Conservation (phyloP, 2,329 filamentous ascomycete species). For the Aspergillus sp. region DNA sequence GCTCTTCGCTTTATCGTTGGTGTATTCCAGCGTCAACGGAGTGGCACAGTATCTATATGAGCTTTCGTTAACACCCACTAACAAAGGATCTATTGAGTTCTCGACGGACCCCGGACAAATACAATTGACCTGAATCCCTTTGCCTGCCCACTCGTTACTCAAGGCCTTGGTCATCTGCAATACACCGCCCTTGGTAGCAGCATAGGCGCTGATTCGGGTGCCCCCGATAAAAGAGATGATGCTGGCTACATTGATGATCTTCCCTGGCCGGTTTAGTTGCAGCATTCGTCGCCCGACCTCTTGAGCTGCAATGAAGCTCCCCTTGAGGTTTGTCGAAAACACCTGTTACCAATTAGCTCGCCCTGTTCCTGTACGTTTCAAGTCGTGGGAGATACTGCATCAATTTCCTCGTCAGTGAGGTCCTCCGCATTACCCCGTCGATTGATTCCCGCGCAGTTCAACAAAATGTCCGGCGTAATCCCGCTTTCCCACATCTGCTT, state of each 20-base stretch:
- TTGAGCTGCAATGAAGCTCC: neutral
- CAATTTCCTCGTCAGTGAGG: neutral
- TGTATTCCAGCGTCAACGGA: slow-evolving; percentile 83
- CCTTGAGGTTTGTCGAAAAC: neutral
- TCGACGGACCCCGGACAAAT: slow-evolving; percentile 82
- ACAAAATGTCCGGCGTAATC: neutral
- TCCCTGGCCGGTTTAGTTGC: slow-evolving; percentile 7
- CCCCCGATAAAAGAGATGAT: slow-evolving; percentile 84
- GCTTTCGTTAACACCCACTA: neutral
- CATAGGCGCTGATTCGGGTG: slow-evolving; percentile 83
- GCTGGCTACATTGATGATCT: slow-evolving; percentile 79
- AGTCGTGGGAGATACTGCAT: neutral
- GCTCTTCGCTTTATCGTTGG: slow-evolving; percentile 67
- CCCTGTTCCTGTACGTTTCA: neutral
- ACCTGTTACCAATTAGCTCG: neutral
- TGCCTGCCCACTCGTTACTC: slow-evolving; percentile 79
- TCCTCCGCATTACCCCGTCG: neutral
- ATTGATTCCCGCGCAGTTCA: neutral
- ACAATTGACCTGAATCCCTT: slow-evolving; percentile 80
- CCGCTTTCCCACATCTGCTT: neutral
- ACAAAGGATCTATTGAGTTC: neutral
- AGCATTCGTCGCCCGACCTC: neutral
- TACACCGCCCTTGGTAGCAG: slow-evolving; percentile 80
- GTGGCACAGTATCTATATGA: slow-evolving; percentile 51
- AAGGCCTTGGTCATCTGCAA: slow-evolving; percentile 81